Evolutionary conservation across 805 yeast genomes (phyloP).

Genomic region (Myxozyma kluyveri): DNA sequence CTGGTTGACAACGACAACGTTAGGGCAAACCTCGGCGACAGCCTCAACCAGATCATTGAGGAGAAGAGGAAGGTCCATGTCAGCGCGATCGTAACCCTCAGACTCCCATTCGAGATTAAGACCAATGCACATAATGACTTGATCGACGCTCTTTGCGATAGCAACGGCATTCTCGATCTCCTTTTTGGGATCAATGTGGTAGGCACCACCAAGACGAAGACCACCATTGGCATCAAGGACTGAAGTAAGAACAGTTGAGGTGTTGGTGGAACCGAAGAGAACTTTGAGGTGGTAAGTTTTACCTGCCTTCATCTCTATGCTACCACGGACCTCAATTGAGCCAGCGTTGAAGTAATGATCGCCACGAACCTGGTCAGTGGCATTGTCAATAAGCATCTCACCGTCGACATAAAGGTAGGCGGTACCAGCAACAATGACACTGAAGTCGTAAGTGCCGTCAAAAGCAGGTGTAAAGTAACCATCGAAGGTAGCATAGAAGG

Average conservation of each 20-base stretch:
- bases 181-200: conserved; percentile 1
- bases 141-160: conserved; percentile 51
- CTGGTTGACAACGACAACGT: conserved; percentile 55
- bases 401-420: conserved; percentile 55
- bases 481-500: conserved; percentile 47
- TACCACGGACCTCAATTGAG: conserved; percentile 49
- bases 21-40: conserved; percentile 48
- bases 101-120: conserved; percentile 56
- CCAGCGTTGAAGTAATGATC: conserved; percentile 54
- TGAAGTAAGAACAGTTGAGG: conserved; percentile 32
- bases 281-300: conserved; percentile 46
- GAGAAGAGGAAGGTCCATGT: conserved; percentile 52
- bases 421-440: conserved; percentile 53
- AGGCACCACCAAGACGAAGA: conserved; percentile 3
- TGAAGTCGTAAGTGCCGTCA: conserved; percentile 51
- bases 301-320: conserved; percentile 45
- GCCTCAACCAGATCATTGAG: conserved; percentile 48
- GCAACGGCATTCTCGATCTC: conserved; percentile 43
- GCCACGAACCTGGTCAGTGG: conserved; percentile 51
- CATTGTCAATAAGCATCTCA: conserved; percentile 54
- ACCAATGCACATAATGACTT: conserved; percentile 53
- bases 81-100: conserved; percentile 56
- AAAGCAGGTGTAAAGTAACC: conserved; percentile 49
- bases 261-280: conserved; percentile 52
- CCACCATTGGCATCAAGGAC: conserved; percentile 8